Base-by-base conservation (phyloP, 805 yeast genomes). In the Aciculoconidium aculeatum region DNA sequence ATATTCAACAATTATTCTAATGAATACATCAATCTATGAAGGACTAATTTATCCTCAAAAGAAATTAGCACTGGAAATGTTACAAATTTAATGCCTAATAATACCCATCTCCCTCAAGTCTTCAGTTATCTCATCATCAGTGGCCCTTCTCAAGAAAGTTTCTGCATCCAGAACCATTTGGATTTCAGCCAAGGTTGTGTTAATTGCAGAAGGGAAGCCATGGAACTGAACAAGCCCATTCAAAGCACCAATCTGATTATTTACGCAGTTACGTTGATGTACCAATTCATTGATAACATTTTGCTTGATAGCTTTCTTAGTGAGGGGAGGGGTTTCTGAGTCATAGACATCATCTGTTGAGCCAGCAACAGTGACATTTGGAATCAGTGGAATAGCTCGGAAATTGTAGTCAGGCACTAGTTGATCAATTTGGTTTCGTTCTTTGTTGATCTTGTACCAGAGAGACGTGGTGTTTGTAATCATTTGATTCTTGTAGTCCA, bases 381-480 rank as follows among this genome's bases (percentile, higher is more conserved):
- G 49, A 6, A 49, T 37, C 35, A 37, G 44, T 6, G 70, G 70
- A n/a, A 62, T 40, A 4, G 69, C 69, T 5, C 53, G 23, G 35
- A 45, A 72, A 34, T 61, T 75, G 70, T 42, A 75, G 53, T 70
- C 72, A 5, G 77, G 63, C 11, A 72, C 76, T 28, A 75, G 44
- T 39, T 72, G 70, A 51, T 86, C 95, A 74, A 85, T 70, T 25
- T 76, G 77, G 39, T 94, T 70, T 44, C 96, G 70, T 52, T 92
- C 97, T 45, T 80, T 76, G 55, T 87, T 88, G 47, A 88, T 82
- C 41, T 82, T 80, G 61, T 90, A 90, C 97, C 97, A 92, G 39
- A 75, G 70, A 22, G 80, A 72, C 5, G 96, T 88, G 4, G 94
- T 82, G 6, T 74, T 68, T 35, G 73, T 66, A 27, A 90, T 68